These are phyloP conservation scores for Helicocarpus griseus DNA, from an alignment of 2,329 filamentous ascomycete species.

Conservation along the genomic window DNA sequence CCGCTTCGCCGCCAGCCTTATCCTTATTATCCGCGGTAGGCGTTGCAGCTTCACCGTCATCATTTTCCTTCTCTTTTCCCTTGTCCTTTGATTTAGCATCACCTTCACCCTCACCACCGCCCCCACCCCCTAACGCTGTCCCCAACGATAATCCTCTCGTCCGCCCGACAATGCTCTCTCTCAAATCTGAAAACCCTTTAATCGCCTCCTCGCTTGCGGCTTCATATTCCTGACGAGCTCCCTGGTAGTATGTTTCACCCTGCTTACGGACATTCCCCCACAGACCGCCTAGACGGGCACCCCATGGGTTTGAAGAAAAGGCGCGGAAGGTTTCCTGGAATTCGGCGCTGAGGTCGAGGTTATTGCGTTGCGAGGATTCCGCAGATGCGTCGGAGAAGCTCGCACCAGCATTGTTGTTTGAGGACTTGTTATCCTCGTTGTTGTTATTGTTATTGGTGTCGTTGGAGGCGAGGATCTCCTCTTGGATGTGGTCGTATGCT, in stretches of 20 bases:
- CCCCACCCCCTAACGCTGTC: slow-evolving; percentile 17
- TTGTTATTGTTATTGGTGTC: slow-evolving; percentile 34
- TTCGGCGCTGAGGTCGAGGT: slow-evolving; percentile 64
- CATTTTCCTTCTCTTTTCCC: slow-evolving; percentile 20
- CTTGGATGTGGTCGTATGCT: slow-evolving; percentile 92
- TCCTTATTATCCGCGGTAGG: slow-evolving; percentile 18
- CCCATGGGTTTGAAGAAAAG: slow-evolving; percentile 86
- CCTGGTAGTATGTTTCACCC: slow-evolving; percentile 81
- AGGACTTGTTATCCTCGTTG: slow-evolving; percentile 34
- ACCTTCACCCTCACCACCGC: slow-evolving; percentile 13
- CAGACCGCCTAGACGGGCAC: slow-evolving; percentile 75
- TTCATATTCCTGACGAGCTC: slow-evolving; percentile 69
- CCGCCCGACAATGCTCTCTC: slow-evolving; percentile 57
- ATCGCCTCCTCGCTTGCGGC: slow-evolving; percentile 71
- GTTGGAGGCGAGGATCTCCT: slow-evolving; percentile 58
- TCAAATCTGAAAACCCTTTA: slow-evolving; percentile 65
- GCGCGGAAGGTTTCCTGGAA: slow-evolving; percentile 93
- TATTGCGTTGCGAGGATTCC: slow-evolving; percentile 21
- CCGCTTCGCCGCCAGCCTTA: slow-evolving; percentile 18
- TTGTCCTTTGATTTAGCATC: slow-evolving; percentile 15
- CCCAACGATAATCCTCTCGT: slow-evolving; percentile 65
- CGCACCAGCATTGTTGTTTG: slow-evolving; percentile 35
- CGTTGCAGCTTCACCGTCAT: slow-evolving; percentile 6
- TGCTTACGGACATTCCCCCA: slow-evolving; percentile 90
- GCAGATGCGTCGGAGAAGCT: slow-evolving; percentile 33